Evolutionary conservation across 805 yeast species (phyloP), one percentile per base, ranked within the genome.

Genomic region (Candida boleticola): DNA sequence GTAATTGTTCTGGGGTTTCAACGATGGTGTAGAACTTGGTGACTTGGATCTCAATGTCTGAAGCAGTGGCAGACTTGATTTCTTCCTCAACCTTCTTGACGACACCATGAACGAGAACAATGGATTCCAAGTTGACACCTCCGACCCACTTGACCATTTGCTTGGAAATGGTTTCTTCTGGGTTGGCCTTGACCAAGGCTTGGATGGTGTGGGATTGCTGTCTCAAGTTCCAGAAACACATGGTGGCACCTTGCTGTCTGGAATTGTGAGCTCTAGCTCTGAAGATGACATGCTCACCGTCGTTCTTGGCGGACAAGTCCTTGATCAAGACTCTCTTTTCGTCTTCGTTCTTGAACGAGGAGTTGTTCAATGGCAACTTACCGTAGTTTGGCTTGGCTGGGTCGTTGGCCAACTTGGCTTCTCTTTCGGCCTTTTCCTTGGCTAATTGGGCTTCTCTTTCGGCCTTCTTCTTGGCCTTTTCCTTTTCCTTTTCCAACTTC

Each of bases 61-160:
- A 93, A 45, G 89, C 83, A 32, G 98, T 88, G 40, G 97, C 93
- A 37, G 93, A 83, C 61, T 86, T 89, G 63, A 93, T 82, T 45
- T 82, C 80, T 61, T 89, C 97, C 18, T 82, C 89, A 41, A 92
- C 89, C 57, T 89, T 89, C 52, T 69, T 80, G 34, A 92, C 92
- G 18, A 66, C 63, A 67, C 99, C 99, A 55, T 83, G 82, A 22
- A 93, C 96, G 39, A 93, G 71, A 13, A 93, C 97, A 66, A 93
- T 92, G 37, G 93, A 80, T 70, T 93, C 99, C 54, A 87, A 75
- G 60, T 81, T 85, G 61, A 93, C 77, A 27, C 85, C 71, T 29
- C 92, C 87, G 21, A 89, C 85, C 96, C 97, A 93, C 71, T 93
- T 93, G 52, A 90, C 95, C 92, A 93, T 86, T 64, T 85, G 96